These are phyloP conservation scores for Colletotrichum lentis DNA, from an alignment of 2,329 filamentous ascomycete species.

Conservation along the genomic window DNA sequence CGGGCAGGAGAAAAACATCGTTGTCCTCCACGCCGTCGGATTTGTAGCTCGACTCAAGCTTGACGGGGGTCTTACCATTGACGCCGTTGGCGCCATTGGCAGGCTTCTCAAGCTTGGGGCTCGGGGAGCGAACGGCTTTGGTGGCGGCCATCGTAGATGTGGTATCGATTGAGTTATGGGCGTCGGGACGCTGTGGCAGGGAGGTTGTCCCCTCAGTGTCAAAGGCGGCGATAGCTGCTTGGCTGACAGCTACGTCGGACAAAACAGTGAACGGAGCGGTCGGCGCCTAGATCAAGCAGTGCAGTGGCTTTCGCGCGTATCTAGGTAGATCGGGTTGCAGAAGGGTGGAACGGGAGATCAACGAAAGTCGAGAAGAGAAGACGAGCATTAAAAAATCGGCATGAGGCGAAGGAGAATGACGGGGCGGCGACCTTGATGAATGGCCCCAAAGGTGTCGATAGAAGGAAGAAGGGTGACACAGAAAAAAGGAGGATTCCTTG, in stretches of 20 bases:
- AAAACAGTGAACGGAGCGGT: conserved; percentile 11
- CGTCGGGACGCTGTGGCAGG: neutral
- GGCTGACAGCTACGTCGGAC: conserved; percentile 16
- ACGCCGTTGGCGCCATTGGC: conserved; percentile 35
- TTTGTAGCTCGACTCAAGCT: conserved; percentile 66
- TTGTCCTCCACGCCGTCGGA: conserved; percentile 86
- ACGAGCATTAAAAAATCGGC: conserved; percentile 52
- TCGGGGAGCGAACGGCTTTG: conserved; percentile 28
- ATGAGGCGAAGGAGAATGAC: conserved; percentile 39
- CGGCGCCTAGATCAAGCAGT: conserved; percentile 2
- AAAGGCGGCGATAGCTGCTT: conserved; percentile 5
- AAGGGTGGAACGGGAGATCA: conserved; percentile 37
- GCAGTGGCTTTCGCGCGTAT: conserved; percentile 3
- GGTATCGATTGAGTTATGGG: neutral
- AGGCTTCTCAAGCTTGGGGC: conserved; percentile 44
- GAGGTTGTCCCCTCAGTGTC: conserved; percentile 9
- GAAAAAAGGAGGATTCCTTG: conserved; percentile 20
- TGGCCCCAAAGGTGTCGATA: conserved; percentile 15
- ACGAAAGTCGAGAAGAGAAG: conserved; percentile 55
- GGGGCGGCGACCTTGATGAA: conserved; percentile 37
- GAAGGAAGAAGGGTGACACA: neutral
- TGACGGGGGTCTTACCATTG: conserved; percentile 40
- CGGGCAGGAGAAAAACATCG: conserved; percentile 87
- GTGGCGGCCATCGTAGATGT: conserved; percentile 25
- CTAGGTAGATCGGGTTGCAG: conserved; percentile 5